phyloP scores from a whole-genome alignment of 768 basidiomycete species.

The Omphalotus guepiniiformis region DNA sequence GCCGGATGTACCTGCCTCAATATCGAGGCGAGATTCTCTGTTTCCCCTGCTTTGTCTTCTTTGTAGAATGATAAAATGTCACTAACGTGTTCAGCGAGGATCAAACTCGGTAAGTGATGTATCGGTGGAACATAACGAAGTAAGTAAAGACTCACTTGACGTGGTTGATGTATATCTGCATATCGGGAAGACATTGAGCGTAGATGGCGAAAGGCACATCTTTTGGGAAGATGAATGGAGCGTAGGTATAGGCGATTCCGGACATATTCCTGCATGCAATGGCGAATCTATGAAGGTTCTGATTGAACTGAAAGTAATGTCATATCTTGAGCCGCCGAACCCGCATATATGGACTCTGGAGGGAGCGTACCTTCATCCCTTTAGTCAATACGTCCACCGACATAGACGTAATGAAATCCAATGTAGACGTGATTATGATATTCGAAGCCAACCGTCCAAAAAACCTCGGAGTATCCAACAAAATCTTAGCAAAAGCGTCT shows the following conservation, averaged over 20 bases:
- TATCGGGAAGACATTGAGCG: constrained; percentile 34
- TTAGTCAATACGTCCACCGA: constrained; percentile 28
- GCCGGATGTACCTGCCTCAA: too few species aligned
- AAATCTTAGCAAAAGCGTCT: constrained; percentile 28
- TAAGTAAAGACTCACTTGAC: constrained; percentile 33
- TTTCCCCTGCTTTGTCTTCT: constrained; percentile 33
- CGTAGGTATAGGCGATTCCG: constrained; percentile 32
- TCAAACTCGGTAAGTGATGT: not conserved
- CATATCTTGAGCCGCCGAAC: not conserved
- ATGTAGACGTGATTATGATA: constrained; percentile 29
- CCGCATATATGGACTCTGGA: not conserved
- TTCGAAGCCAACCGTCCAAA: constrained; percentile 27
- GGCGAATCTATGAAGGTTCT: constrained; percentile 15
- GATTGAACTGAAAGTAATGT: constrained; percentile 9
- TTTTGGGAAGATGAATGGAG: constrained; percentile 30
- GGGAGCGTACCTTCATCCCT: constrained; percentile 22
- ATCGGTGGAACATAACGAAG: too few species aligned
- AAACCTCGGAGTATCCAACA: constrained; percentile 24
- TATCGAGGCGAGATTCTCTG: too few species aligned
- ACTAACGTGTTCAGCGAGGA: constrained; percentile 15
- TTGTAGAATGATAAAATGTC: constrained; percentile 39
- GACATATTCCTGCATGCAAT: constrained; percentile 24
- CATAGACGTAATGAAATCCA: constrained; percentile 31
- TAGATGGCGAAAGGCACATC: constrained; percentile 28
- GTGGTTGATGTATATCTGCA: constrained; percentile 27